Base-by-base conservation (phyloP, 257 asterid species). In the Solanum habrochaites region DNA sequence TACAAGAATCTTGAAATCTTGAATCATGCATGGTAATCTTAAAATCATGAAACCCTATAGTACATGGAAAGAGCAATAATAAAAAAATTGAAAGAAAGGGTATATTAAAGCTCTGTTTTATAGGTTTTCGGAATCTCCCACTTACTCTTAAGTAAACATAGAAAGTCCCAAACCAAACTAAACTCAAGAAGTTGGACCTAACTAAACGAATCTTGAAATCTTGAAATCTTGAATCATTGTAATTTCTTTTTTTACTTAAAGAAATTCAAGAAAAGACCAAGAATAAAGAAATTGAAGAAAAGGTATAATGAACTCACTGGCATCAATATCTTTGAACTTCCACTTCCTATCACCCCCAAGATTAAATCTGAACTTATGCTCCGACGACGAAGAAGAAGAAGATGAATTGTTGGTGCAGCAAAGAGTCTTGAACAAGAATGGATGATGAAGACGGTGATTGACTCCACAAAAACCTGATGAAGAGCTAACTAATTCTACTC, bases 261-360 rank as follows among this genome's bases (percentile, higher is more conserved):
- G 27, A 21, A 58, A 20, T 21, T 49, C 58, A 49, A 49, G 58
- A 49, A 49, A 49, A 73, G n/a, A 72, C 2, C 49, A 6, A 39
- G 11, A 23, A 23, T 1, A 88, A 47, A 35, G 25, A 66, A 39
- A 85, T 29, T 37, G 73, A 69, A 21, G 67, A 4, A 12, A 3
- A 7, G 14, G 3, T 9, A 56, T 18, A 15, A 56, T 7, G 13
- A 81, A 90, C 97, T 92, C 86, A 97, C 99, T 88, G 31, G 95
- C 74, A 91, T 95, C 94, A 85, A 96, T 91, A 87, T 92, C 97
- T 42, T 89, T 92, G 92, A 97, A 82, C 88, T 96, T 97, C 98
- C 95, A 89, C 83, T 91, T 97, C 88, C 77, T 90, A 83, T 91
- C 94, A 49, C 90, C 93, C 89, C 87, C 92, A 86, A 89, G 88